A percentile compares a stretch with the other conserved stretches of the same genome.
phyloP scores from a whole-genome alignment of 2,329 filamentous ascomycete genomes.

The Penicillium sp. region DNA sequence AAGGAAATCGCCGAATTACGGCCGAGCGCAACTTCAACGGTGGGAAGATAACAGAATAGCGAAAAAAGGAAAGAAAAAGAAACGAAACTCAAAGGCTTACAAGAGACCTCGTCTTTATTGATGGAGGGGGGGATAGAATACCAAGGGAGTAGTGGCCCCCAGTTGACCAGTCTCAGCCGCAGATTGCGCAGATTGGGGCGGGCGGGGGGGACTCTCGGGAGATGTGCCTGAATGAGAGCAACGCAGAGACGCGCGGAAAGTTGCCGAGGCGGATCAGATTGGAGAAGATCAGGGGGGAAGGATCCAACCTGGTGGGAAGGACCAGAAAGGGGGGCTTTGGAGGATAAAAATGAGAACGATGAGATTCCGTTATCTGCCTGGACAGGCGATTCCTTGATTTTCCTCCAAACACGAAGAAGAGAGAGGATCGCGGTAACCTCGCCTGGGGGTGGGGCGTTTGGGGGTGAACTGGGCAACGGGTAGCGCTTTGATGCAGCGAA shows the following conservation, averaged over 20 bases:
- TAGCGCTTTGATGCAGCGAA: slow-evolving; percentile 5
- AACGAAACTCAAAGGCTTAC: neutral
- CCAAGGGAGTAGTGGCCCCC: neutral
- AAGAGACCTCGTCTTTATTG: neutral
- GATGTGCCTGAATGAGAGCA: neutral
- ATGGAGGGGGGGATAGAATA: neutral
- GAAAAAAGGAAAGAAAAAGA: neutral
- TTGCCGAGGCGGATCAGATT: slow-evolving; percentile 1
- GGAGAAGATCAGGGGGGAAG: neutral
- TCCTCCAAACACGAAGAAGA: neutral
- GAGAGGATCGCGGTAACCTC: slow-evolving; percentile 17
- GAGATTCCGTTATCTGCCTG: neutral
- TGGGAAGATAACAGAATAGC: neutral
- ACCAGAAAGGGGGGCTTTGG: no score
- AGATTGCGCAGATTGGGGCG: neutral
- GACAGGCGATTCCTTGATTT: neutral
- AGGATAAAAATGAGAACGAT: neutral
- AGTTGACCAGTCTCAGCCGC: slow-evolving; percentile 3
- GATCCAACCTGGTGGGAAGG: neutral
- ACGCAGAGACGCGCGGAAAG: slow-evolving; percentile 4
- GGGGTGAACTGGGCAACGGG: slow-evolving; percentile 1
- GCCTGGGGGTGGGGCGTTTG: slow-evolving; percentile 20
- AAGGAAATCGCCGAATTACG: no score
- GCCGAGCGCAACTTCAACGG: neutral
- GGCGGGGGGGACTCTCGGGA: neutral